Evolutionary conservation across 2,329 filamentous ascomycete genomes (phyloP), one percentile per base, ranked within the genome.

Genomic region (Diaporthe destruens): DNA sequence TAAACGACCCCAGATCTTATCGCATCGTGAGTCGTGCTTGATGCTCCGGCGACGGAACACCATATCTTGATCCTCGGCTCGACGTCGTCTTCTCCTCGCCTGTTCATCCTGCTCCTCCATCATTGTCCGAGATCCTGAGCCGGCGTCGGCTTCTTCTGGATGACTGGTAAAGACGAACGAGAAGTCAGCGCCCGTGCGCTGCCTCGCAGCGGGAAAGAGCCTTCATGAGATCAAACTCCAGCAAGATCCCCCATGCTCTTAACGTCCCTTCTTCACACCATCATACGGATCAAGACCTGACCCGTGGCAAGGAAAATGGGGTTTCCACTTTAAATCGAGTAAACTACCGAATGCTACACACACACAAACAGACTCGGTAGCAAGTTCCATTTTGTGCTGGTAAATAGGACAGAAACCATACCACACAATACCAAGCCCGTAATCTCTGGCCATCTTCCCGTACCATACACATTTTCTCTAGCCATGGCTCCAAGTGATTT

Each of bases 61-160:
- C 20, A 39, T 12, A 12, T 12, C 9, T 36, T 36, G 9, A 39
- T 7, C 11, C 36, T 12, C 11, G 36, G 42, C 14, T 14, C 14
- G 42, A 18, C 42, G 42, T 16, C 39, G 16, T 5, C 14, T 44
- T 5, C 42, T 18, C 9, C 1, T 39, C 3, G 11, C 36, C 2
- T 39, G 2, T 29, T 16, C 2, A 18, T 6, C 42, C 42, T 44
- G 6, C 14, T 44, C 12, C 42, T 44, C 42, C 29, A 34, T 55
- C 18, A 18, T 55, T 18, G 53, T 55, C 29, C 18, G 11, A 8
- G 29, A 44, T 18, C 16, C 6, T 18, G 14, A 44, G 14, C 42
- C 25, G 18, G 59, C 25, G 59, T 29, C 59, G 25, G 49, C 25
- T 63, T 49, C 59, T n/a, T n/a, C 59, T 18, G 14, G 59, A n/a